A percentile compares a stretch with the other conserved stretches of the same genome.
phyloP scores from a whole-genome alignment of 2,329 filamentous ascomycete genomes.

The Colletotrichum zoysiae region DNA sequence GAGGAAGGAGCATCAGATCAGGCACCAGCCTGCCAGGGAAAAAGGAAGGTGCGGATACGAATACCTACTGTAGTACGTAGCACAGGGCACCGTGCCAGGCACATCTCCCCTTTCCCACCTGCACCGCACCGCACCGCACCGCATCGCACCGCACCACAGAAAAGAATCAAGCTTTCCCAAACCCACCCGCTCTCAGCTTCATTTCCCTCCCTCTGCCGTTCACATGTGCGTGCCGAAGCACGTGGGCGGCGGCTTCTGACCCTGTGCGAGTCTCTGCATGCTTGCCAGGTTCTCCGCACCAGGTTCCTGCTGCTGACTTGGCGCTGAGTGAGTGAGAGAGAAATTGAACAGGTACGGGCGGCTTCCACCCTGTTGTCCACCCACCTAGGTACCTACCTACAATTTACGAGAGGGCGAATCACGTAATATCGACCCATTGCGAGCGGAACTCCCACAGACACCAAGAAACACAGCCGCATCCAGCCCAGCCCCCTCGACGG shows the following conservation, averaged over 20 bases:
- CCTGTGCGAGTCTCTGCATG: constrained; percentile 30
- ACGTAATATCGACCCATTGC: not conserved
- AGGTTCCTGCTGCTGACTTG: not conserved
- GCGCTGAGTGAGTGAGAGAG: not conserved
- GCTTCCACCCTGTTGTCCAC: not conserved
- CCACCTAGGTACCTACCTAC: too few relatives aligned
- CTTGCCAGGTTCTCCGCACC: not conserved
- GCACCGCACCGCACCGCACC: constrained; percentile 2
- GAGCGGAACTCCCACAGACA: not conserved
- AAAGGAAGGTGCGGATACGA: too few relatives aligned
- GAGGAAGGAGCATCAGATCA: not conserved
- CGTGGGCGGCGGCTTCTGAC: constrained; percentile 25
- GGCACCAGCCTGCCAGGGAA: too few relatives aligned
- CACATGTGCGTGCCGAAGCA: constrained; percentile 30
- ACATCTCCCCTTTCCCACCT: constrained; percentile 27
- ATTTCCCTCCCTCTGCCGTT: constrained; percentile 31
- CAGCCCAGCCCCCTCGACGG: constrained; percentile 7
- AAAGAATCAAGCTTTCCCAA: constrained; percentile 38
- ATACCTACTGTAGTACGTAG: too few relatives aligned
- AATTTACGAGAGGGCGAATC: not conserved
- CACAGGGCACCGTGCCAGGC: not conserved
- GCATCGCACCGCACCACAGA: not conserved
- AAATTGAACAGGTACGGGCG: not conserved
- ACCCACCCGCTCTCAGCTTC: constrained; percentile 18
- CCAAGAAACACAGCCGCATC: constrained; percentile 26